A percentile compares a stretch with the other conserved stretches of the same genome.
Evolutionary conservation across 2,329 filamentous ascomycete species (phyloP).

Genomic region (Arachnopeziza araneosa): DNA sequence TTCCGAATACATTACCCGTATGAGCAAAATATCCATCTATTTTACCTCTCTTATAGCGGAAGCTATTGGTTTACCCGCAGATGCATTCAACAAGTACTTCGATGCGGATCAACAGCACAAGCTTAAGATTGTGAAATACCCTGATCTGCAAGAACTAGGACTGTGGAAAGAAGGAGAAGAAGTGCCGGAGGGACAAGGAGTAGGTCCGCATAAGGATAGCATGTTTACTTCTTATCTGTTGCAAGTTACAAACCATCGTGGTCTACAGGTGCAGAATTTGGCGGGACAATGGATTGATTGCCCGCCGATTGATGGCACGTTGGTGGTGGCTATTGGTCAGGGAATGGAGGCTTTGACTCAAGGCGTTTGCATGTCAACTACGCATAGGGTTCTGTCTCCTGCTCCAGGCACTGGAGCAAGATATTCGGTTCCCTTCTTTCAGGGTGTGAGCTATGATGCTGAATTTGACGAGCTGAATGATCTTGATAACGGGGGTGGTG

Average conservation of each 20-base stretch:
- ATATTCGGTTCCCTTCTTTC: slow-evolving; percentile 83
- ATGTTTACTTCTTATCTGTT: slow-evolving; percentile 80
- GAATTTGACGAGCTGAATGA: slow-evolving; percentile 59
- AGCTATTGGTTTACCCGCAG: slow-evolving; percentile 64
- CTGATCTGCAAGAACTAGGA: slow-evolving; percentile 59
- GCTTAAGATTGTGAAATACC: slow-evolving; percentile 85
- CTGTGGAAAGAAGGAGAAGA: slow-evolving; percentile 31
- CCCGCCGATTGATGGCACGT: slow-evolving; percentile 66
- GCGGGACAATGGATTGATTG: slow-evolving; percentile 77
- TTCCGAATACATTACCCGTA: slow-evolving; percentile 68
- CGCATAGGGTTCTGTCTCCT: slow-evolving; percentile 77
- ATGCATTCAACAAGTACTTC: slow-evolving; percentile 75
- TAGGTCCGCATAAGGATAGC: slow-evolving; percentile 79
- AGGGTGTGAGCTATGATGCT: slow-evolving; percentile 74
- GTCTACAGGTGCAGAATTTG: slow-evolving; percentile 79
- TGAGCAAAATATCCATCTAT: slow-evolving; percentile 65
- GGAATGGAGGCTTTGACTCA: slow-evolving; percentile 79
- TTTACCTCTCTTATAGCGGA: slow-evolving; percentile 82
- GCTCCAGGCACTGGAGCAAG: slow-evolving; percentile 62
- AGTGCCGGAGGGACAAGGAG: slow-evolving; percentile 47
- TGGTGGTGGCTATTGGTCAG: slow-evolving; percentile 85
- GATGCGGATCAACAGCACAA: slow-evolving; percentile 70
- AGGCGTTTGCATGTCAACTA: slow-evolving; percentile 77
- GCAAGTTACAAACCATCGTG: slow-evolving; percentile 69
- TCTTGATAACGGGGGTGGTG: slow-evolving; percentile 52